Percentiles rank a stretch among this genome's conserved stretches.
These are phyloP conservation scores for Viola pubescens DNA, from an alignment of 441 rosid genomes.

Conservation along the genomic window DNA sequence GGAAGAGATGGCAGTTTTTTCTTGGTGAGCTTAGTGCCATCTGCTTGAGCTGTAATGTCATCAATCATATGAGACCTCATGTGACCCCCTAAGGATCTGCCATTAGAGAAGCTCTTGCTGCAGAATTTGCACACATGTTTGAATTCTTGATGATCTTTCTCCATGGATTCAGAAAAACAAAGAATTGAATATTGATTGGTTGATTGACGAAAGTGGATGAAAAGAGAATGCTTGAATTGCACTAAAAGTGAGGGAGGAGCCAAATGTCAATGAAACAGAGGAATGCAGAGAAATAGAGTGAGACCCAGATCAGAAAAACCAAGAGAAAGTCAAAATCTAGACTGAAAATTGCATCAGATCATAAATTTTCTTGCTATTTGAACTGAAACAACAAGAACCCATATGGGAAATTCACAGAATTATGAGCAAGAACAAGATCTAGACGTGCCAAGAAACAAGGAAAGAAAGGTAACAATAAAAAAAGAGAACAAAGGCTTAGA, in stretches of 20 bases:
- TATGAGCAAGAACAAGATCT: constrained; percentile 21
- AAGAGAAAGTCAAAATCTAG: constrained; percentile 16
- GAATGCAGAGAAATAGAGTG: not conserved
- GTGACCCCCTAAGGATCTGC: constrained; percentile 35
- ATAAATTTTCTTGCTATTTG: not conserved
- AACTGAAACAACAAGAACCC: constrained; percentile 12
- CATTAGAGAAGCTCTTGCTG: constrained; percentile 34
- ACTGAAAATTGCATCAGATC: constrained; percentile 14
- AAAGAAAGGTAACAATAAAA: not conserved
- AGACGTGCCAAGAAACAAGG: not conserved
- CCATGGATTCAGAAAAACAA: constrained; percentile 16
- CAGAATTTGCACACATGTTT: constrained; percentile 31
- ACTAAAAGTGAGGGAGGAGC: constrained; percentile 3
- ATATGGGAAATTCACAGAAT: constrained; percentile 12
- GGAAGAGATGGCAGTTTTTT: constrained; percentile 31
- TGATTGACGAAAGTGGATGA: constrained; percentile 15
- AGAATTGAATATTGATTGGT: constrained; percentile 1
- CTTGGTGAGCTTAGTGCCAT: constrained; percentile 28
- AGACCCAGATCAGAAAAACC: constrained; percentile 35
- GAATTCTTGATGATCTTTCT: constrained; percentile 20
- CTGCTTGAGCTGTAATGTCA: constrained; percentile 28
- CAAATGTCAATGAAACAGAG: constrained; percentile 20
- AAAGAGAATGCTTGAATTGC: constrained; percentile 12
- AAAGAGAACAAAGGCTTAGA: not conserved
- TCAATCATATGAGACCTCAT: constrained; percentile 35